phyloP scores from a whole-genome alignment of 1,139 yeast genomes.

The Hemisphaericaspora subhashii region DNA sequence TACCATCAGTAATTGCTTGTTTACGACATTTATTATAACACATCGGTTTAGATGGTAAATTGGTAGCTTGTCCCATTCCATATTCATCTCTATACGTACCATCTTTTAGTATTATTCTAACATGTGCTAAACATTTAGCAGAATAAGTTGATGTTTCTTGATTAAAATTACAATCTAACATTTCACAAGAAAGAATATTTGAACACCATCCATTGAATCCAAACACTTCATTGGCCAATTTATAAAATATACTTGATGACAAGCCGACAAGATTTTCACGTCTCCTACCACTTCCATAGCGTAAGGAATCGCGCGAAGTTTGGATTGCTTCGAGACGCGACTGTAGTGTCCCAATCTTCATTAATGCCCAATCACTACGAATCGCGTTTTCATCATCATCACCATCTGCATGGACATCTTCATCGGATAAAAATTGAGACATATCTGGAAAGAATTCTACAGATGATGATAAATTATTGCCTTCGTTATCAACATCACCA shows the following conservation, averaged over 20 bases:
- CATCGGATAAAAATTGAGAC: conserved; percentile 17
- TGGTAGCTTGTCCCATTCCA: conserved; percentile 44
- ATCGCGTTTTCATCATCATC: conserved; percentile 8
- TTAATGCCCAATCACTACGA: conserved; percentile 29
- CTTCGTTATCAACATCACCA: conserved; percentile 11
- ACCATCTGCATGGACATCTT: conserved; percentile 12
- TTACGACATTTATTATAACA: conserved; percentile 50
- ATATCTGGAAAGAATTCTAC: conserved; percentile 27
- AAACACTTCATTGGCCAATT: conserved; percentile 62
- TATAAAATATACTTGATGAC: conserved; percentile 35
- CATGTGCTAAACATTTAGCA: conserved; percentile 24
- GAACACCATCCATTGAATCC: conserved; percentile 71
- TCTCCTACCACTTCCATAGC: conserved; percentile 7
- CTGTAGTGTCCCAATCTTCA: conserved; percentile 38
- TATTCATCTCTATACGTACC: conserved; percentile 40
- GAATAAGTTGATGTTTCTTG: conserved; percentile 20
- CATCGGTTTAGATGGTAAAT: conserved; percentile 32
- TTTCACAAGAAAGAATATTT: conserved; percentile 31
- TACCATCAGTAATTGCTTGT: conserved; percentile 52
- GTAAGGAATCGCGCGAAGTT: conserved; percentile 16
- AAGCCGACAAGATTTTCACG: conserved; percentile 9
- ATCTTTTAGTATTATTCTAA: conserved; percentile 47
- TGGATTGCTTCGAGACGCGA: conserved; percentile 31
- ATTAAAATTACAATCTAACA: conserved; percentile 12
- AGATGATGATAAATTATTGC: conserved; percentile 15